Conservation (phyloP, 176 grass and related monocot genomes). For the Rhynchospora tenuis region DNA sequence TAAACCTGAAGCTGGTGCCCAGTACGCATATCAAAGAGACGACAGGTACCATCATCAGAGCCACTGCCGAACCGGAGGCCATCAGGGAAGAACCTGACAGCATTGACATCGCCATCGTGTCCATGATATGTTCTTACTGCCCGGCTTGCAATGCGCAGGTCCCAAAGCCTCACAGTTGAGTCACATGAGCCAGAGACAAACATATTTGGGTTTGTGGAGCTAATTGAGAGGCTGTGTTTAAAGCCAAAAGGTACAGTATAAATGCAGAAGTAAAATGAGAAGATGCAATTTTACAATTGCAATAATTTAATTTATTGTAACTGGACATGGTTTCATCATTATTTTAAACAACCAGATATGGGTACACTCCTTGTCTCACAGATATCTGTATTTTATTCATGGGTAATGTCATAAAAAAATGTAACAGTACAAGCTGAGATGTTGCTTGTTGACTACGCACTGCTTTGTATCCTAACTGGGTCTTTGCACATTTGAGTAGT, state of each 20-base stretch:
- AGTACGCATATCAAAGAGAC: slow-evolving; percentile 96
- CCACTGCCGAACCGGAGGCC: slow-evolving; percentile 93
- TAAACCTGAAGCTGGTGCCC: slow-evolving; percentile 98
- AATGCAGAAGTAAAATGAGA: background rate
- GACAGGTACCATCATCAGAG: slow-evolving; percentile 90
- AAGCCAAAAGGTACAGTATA: background rate
- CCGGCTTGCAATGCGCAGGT: slow-evolving; percentile 85
- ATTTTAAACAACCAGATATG: background rate
- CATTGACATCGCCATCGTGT: slow-evolving; percentile 76
- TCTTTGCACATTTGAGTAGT: background rate
- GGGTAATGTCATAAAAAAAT: background rate
- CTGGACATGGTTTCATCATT: background rate
- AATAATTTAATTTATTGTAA: background rate
- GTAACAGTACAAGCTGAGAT: background rate
- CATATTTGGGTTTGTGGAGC: slow-evolving; percentile 70
- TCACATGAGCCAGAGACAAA: slow-evolving; percentile 98
- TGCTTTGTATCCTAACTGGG: background rate
- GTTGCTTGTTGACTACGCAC: background rate
- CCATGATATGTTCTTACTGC: slow-evolving; percentile 90
- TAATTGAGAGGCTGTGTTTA: slow-evolving; percentile 72
- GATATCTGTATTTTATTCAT: background rate
- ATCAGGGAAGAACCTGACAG: slow-evolving; percentile 98
- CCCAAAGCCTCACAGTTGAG: slow-evolving; percentile 85
- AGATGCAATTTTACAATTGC: background rate
- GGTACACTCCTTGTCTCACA: too few species aligned